Conservation (phyloP, 1,284 basidiomycete species). For the Porogramme epimiltina region DNA sequence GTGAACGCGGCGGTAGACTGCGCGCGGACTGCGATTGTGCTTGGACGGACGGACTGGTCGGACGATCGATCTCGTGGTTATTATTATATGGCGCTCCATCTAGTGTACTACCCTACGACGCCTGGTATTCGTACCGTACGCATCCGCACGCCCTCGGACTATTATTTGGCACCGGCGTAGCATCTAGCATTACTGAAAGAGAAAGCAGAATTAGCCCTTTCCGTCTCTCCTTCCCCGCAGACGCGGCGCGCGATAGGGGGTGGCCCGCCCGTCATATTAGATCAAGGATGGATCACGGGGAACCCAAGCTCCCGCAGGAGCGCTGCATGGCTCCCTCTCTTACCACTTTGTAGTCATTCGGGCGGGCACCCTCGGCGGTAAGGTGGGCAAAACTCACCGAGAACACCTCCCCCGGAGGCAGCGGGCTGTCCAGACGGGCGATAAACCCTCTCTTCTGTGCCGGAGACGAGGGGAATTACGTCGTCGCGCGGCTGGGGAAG, state of each 20-base stretch:
- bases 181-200: slow-evolving; percentile 1
- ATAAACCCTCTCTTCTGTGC: no score
- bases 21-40: neutral
- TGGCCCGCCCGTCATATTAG: slow-evolving; percentile 71
- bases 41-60: no score
- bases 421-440: no score
- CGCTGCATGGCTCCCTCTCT: slow-evolving; percentile 56
- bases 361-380: slow-evolving; percentile 15
- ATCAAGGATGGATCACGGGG: slow-evolving; percentile 76
- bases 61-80: no score
- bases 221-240: no score
- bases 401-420: neutral
- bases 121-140: slow-evolving; percentile 18
- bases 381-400: slow-evolving; percentile 8
- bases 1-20: slow-evolving; percentile 8
- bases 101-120: slow-evolving; percentile 14
- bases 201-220: slow-evolving; percentile 6
- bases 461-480: no score
- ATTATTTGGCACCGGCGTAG: neutral
- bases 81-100: slow-evolving; percentile 6
- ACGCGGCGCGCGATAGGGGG: no score
- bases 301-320: slow-evolving; percentile 38
- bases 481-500: neutral
- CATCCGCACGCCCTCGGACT: slow-evolving; percentile 5
- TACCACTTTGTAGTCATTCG: slow-evolving; percentile 75